Evolutionary conservation across 352 stramenopile species (phyloP).

Genomic region (Phytophthora megakarya): DNA sequence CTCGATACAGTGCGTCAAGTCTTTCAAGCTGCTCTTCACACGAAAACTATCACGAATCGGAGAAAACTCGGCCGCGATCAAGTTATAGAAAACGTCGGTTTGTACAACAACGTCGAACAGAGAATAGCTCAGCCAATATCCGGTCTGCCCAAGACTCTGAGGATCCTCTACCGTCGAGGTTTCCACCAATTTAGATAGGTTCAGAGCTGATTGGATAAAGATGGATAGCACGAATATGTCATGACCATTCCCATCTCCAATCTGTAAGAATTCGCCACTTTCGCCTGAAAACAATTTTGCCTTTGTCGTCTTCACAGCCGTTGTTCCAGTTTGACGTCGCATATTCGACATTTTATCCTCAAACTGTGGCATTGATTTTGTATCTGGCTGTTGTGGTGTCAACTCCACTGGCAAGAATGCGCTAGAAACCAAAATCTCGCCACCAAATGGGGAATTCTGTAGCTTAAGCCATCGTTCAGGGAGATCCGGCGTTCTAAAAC

Average conservation of each 20-base stretch:
- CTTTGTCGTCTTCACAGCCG: background rate
- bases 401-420: conserved; percentile 33
- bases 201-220: conserved; percentile 48
- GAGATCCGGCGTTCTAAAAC: conserved; percentile 66
- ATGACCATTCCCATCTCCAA: conserved; percentile 44
- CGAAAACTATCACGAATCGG: conserved; percentile 79
- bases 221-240: conserved; percentile 74
- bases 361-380: background rate
- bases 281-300: conserved; percentile 32
- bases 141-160: conserved; percentile 20
- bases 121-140: conserved; percentile 86
- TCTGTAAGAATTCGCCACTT: conserved; percentile 53
- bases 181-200: conserved; percentile 40
- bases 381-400: background rate
- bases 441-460: conserved; percentile 70
- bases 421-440: conserved; percentile 68
- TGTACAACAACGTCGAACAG: conserved; percentile 85
- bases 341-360: background rate
- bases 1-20: conserved; percentile 50
- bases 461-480: conserved; percentile 74
- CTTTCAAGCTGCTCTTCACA: conserved; percentile 53
- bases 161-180: conserved; percentile 16
- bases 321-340: background rate
- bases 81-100: conserved; percentile 76
- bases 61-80: conserved; percentile 59